Base-by-base conservation (phyloP, 2,329 filamentous ascomycete species). In the Hypocreales sp. region DNA sequence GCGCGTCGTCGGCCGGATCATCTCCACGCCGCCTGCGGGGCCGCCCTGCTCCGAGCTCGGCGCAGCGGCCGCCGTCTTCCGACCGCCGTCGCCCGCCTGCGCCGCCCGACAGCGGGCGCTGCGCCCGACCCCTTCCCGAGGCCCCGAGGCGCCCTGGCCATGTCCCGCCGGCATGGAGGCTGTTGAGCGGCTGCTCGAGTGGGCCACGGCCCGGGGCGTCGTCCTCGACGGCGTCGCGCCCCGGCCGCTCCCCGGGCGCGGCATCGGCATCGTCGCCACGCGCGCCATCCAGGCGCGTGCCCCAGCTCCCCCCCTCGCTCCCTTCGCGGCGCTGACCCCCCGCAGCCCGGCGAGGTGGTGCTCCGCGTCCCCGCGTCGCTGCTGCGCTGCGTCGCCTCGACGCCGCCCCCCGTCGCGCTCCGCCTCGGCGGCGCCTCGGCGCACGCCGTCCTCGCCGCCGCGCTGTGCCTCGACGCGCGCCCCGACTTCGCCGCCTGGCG, bases 261-360 rank as follows among this genome's bases (percentile, higher is more conserved):
- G 84, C 16, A 66, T 90, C 28, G 84, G 86, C 25, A 72, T 93
- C 31, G 63, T 86, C 27, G 77, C 82, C 5, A 74, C 69, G 9
- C 63, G 66, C 16, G 55, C 64, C 10, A 63, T 90, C 34, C 56
- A 77, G 55, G 79, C 80, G 54, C 42, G 36, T 4, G 4, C 18
- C 26, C 15, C 23, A 18, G 17, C 22, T 9, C 16, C 20, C 7
- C 17, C 14, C 26, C 22, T 9, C 15, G 9, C 19, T 17, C 14
- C 22, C 15, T 20, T 7, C 18, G 18, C 18, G 7, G 18, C 18
- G 18, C 18, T 20, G 18, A 20, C 29, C 13, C 15, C 15, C 5
- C 28, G 4, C 27, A 61, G 56, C 34, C 46, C 24, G 40, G 46
- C 30, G 67, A 79, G 33, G 51, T 57, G 7, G 52, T 90, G 27